Conservation (phyloP, 2,329 filamentous ascomycete genomes). For the Paraphoma chrysanthemicola region DNA sequence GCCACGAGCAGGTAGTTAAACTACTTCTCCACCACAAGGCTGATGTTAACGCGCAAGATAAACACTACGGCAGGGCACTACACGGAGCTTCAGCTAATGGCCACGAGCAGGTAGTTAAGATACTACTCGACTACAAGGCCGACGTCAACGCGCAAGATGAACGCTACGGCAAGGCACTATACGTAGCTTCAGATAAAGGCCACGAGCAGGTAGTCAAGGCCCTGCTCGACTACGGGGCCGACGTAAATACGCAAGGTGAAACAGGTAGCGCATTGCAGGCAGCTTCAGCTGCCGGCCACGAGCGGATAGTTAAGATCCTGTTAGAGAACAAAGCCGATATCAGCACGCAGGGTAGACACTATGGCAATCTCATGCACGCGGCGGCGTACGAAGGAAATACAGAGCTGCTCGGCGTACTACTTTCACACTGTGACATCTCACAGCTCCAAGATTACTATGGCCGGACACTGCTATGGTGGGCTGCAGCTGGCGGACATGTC, state of each 20-base stretch:
- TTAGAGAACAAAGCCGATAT: not conserved
- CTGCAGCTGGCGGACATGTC: no score
- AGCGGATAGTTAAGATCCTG: not conserved
- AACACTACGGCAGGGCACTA: not conserved
- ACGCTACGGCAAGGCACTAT: not conserved
- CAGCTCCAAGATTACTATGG: no score
- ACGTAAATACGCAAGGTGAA: not conserved
- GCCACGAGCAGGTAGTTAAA: not conserved
- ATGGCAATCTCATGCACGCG: not conserved
- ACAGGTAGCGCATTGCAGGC: not conserved
- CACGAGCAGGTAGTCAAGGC: not conserved
- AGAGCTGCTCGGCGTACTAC: no score
- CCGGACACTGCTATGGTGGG: no score
- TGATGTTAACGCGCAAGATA: not conserved
- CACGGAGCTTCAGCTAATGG: not conserved
- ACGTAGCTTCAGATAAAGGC: not conserved
- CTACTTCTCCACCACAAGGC: not conserved
- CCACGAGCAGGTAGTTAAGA: not conserved
- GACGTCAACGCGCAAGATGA: not conserved
- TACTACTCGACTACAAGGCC: not conserved
- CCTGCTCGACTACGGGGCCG: not conserved
- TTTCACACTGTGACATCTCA: no score
- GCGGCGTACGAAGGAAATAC: not conserved
- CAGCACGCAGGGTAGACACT: not conserved
- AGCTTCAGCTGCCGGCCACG: not conserved